A percentile compares a stretch with the other conserved stretches of the same genome.
phyloP scores from a whole-genome alignment of 441 rosid species.

The Breynia disticha region DNA sequence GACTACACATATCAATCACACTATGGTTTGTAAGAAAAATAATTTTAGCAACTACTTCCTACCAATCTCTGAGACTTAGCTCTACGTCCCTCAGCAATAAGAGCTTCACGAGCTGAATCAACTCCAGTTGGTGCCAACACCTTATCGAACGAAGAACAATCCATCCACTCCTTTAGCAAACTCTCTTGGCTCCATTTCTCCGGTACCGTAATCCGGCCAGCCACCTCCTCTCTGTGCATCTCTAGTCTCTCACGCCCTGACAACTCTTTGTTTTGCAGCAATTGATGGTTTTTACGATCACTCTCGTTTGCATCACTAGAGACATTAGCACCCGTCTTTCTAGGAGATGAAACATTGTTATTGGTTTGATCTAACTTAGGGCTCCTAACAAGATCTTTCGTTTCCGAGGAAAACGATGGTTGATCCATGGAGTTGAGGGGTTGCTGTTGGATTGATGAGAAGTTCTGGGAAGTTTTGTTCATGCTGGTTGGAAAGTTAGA shows the following conservation, averaged over 20 bases:
- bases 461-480: slow-evolving; percentile 13
- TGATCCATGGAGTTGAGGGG: not conserved
- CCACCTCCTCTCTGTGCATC: slow-evolving; percentile 52
- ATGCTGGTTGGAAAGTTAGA: not conserved
- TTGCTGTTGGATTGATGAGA: slow-evolving; percentile 16
- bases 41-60: slow-evolving; percentile 26
- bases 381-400: slow-evolving; percentile 1
- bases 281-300: not conserved
- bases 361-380: not conserved
- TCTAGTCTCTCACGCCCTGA: slow-evolving; percentile 54
- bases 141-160: slow-evolving; percentile 46
- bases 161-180: slow-evolving; percentile 57
- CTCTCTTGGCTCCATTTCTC: slow-evolving; percentile 65
- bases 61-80: slow-evolving; percentile 21
- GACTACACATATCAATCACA: too few species aligned
- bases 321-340: not conserved
- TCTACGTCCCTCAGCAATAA: slow-evolving; percentile 30
- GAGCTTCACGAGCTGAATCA: slow-evolving; percentile 56
- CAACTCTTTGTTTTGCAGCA: not conserved
- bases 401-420: slow-evolving; percentile 2
- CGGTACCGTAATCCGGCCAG: slow-evolving; percentile 53
- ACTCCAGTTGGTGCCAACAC: slow-evolving; percentile 39
- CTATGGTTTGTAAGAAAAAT: too few species aligned
- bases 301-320: not conserved
- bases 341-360: not conserved